Evolutionary conservation across 2,329 filamentous ascomycete species (phyloP).

Genomic region (Nemania sp.): DNA sequence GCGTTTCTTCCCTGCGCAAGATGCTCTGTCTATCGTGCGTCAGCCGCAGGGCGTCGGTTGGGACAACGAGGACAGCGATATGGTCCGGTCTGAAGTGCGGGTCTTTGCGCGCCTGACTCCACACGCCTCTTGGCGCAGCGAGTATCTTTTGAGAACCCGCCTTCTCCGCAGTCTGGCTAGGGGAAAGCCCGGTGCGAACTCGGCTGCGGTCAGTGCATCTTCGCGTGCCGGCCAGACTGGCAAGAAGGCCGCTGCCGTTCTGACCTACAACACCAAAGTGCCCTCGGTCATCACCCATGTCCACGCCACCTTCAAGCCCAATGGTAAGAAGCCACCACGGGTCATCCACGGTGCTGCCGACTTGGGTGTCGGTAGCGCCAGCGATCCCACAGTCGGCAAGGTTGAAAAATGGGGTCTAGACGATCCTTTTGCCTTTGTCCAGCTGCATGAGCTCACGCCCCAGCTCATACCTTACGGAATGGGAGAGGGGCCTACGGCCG

Average conservation of each 20-base stretch:
- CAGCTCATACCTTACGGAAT: conserved; percentile 76
- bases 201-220: conserved; percentile 55
- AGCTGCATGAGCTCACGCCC: conserved; percentile 77
- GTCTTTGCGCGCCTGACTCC: conserved; percentile 81
- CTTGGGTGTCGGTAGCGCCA: conserved; percentile 75
- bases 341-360: conserved; percentile 85
- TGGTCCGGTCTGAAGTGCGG: conserved; percentile 71
- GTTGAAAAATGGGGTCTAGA: conserved; percentile 81
- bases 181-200: conserved; percentile 72
- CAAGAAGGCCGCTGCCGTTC: conserved; percentile 71
- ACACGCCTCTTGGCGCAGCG: conserved; percentile 91
- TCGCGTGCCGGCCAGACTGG: conserved; percentile 54
- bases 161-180: conserved; percentile 79
- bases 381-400: conserved; percentile 76
- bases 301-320: conserved; percentile 71
- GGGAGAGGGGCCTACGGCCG: conserved; percentile 75
- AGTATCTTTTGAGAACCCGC: conserved; percentile 87
- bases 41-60: conserved; percentile 45
- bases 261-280: conserved; percentile 85
- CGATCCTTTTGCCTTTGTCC: conserved; percentile 73
- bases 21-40: conserved; percentile 50
- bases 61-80: conserved; percentile 53
- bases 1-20: conserved; percentile 82
- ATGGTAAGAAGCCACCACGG: conserved; percentile 72
- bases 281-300: conserved; percentile 78